Base-by-base conservation (phyloP, 2,329 filamentous ascomycete species). In the Seiridium cupressi region DNA sequence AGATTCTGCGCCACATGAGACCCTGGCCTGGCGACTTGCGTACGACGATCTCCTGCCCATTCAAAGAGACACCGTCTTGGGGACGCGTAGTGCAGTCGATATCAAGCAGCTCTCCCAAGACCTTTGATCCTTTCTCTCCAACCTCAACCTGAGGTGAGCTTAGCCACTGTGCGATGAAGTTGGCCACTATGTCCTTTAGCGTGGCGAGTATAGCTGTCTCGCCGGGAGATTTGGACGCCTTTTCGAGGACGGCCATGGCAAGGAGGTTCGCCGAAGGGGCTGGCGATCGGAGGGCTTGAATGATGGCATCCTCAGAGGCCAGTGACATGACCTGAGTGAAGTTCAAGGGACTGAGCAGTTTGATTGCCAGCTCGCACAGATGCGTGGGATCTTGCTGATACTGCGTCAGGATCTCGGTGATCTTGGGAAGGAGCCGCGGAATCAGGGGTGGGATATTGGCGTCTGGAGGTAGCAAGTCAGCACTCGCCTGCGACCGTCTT, bases 221-320 rank as follows among this genome's bases (percentile, higher is more conserved):
- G 55, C 75, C 70, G 10, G 83, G 78, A 3, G 74, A 74, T 13
- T 71, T 69, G 31, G 81, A 73, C 3, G 84, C 85, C 66, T 88
- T 88, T 61, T 82, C 75, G 35, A 88, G 67, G 58, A 88, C 76
- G 57, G 79, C 73, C 65, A 89, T 77, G 66, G 80, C 85, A 32
- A 89, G 80, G 13, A 86, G 73, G 67, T 85, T 86, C 36, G 83
- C 83, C 2, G 83, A 81, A 0, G 84, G 78, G 0, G 83, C 76
- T 1, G 83, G 79, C 1, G 84, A 86, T 51, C 72, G 71, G 13
- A 88, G 75, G 32, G 84, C 84, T 44, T 77, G 75, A 53, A 85
- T 72, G 3, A 88, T 70, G 11, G 80, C 75, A 5, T 80, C 76
- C 48, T 81, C 76, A 32, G 83, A 79, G 9, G 84, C 82, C 6